Base-by-base conservation (phyloP, 306 rosid species). In the Aeschynomene evenia region DNA sequence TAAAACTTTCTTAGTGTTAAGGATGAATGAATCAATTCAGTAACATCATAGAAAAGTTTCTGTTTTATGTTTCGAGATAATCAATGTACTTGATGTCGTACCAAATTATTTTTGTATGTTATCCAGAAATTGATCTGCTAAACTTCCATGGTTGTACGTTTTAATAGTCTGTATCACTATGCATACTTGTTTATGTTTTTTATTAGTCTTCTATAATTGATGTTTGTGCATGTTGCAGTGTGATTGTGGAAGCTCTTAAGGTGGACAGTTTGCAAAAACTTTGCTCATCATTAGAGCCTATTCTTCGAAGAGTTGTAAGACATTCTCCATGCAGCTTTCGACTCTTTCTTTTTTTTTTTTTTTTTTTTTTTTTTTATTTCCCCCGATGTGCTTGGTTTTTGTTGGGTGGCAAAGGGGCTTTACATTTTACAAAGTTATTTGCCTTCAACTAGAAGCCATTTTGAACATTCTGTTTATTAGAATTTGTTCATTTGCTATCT, bases 201-300 rank as follows among this genome's bases (percentile, higher is more conserved):
- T 45, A 3, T 40, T 28, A 53, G 68, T 61, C 55, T 72, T 39
- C 37, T 23, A 50, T 43, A n/a, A 46, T 52, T 63, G 48, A 61
- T 37, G 10, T 22, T 16, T 26, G 19, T 72, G 40, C 83, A 24
- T 59, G 71, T 56, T 79, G 67, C 90, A 88, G 95, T 75, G 95
- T 88, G 45, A 88, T 88, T 68, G 91, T 88, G 22, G 95, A 88
- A 81, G 95, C 95, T 55, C 89, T 88, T 58, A 88, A 88, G 79
- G 87, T 88, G 79, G 95, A 88, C 71, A 88, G 95, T 85, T 78
- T 88, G 82, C 95, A 88, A 74, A 88, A 88, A 80, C 87, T 88
- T 40, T 85, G 91, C 76, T 88, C 95, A 12, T 88, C 95, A 7
- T 80, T 88, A 83, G 95, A 88, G 78, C 95, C 95, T 57, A 81